A percentile compares a stretch with the other conserved stretches of the same genome.
These are phyloP conservation scores for Fusarium sp. DNA, from an alignment of 2,329 filamentous ascomycete genomes.

Conservation along the genomic window DNA sequence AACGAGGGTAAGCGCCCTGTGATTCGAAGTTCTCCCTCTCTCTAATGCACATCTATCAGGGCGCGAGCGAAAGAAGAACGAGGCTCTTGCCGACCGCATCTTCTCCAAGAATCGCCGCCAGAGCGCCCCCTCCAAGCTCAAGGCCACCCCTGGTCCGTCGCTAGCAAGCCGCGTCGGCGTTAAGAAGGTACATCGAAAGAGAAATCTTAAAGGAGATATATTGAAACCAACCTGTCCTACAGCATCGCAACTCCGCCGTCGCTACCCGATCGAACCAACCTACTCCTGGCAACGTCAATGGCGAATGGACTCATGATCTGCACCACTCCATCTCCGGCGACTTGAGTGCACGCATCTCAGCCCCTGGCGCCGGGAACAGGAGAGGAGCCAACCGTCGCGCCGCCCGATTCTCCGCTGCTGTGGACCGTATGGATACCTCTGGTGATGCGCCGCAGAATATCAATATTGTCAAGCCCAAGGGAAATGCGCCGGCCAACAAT, in stretches of 20 bases:
- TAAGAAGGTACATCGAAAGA: slow-evolving; percentile 65
- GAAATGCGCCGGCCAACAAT: slow-evolving; percentile 9
- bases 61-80: slow-evolving; percentile 75
- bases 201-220: background rate
- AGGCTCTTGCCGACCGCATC: slow-evolving; percentile 76
- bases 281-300: slow-evolving; percentile 66
- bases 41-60: slow-evolving; percentile 49
- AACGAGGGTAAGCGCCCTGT: slow-evolving; percentile 54
- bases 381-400: slow-evolving; percentile 41
- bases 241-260: slow-evolving; percentile 40
- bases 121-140: slow-evolving; percentile 63
- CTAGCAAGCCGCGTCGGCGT: slow-evolving; percentile 78
- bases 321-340: slow-evolving; percentile 58
- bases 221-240: slow-evolving; percentile 21
- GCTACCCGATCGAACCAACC: slow-evolving; percentile 31
- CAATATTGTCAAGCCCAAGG: slow-evolving; percentile 44
- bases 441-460: slow-evolving; percentile 48
- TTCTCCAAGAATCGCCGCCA: slow-evolving; percentile 69
- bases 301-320: slow-evolving; percentile 77
- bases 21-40: background rate
- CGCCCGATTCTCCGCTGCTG: slow-evolving; percentile 56
- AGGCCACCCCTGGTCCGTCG: slow-evolving; percentile 59
- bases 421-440: slow-evolving; percentile 53
- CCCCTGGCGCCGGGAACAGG: slow-evolving; percentile 46
- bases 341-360: slow-evolving; percentile 58